Conservation (phyloP, 768 basidiomycete genomes). For the Punctularia strigosozonata region DNA sequence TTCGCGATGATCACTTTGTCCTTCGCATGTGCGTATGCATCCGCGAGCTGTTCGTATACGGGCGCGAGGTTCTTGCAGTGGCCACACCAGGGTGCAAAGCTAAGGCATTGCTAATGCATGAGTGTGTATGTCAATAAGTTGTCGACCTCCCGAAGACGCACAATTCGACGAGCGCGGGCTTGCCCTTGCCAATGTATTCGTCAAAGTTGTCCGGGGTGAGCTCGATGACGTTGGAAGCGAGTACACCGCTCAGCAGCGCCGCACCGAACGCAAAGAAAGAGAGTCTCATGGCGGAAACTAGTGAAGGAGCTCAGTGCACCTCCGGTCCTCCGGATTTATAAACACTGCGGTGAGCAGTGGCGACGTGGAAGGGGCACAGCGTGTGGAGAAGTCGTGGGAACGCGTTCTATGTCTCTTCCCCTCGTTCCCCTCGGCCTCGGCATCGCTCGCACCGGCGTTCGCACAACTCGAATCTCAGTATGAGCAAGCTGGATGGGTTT, state of each 20-base stretch:
- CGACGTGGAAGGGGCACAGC: too few species aligned
- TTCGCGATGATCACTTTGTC: slow-evolving; percentile 86
- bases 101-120: slow-evolving; percentile 19
- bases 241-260: slow-evolving; percentile 40
- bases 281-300: slow-evolving; percentile 41
- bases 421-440: too few species aligned
- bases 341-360: too few species aligned
- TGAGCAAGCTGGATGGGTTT: too few species aligned
- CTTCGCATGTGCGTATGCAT: slow-evolving; percentile 68
- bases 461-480: too few species aligned
- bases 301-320: too few species aligned
- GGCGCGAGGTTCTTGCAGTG: slow-evolving; percentile 95
- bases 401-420: too few species aligned
- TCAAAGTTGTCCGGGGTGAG: slow-evolving; percentile 71
- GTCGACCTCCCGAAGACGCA: slow-evolving; percentile 43
- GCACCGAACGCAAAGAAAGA: slow-evolving; percentile 42
- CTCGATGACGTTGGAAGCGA: slow-evolving; percentile 78
- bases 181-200: slow-evolving; percentile 60
- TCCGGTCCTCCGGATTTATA: too few species aligned
- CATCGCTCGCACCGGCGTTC: too few species aligned
- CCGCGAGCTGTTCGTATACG: slow-evolving; percentile 76
- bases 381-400: too few species aligned
- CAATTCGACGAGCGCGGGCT: slow-evolving; percentile 86
- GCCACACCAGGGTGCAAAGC: slow-evolving; percentile 87
- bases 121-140: too few species aligned